phyloP scores from a whole-genome alignment of 1,284 basidiomycete species.

The Cutaneotrichosporon cyanovorans region DNA sequence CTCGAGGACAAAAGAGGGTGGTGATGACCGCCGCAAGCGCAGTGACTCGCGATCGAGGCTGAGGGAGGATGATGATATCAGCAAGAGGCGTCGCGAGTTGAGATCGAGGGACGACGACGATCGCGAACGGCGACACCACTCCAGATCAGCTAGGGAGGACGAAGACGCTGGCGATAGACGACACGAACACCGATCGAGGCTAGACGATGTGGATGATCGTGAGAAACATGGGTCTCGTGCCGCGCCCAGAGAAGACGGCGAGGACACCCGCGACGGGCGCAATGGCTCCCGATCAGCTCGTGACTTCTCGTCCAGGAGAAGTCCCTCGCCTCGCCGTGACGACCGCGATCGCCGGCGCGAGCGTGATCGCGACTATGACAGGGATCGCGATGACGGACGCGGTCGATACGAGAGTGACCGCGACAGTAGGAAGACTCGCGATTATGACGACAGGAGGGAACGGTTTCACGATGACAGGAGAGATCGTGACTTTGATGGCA shows the following conservation, averaged over 20 bases:
- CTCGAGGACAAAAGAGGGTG: too few species aligned
- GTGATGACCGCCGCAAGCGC: too few species aligned
- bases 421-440: background rate
- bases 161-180: too few species aligned
- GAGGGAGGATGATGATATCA: background rate
- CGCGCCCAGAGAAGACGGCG: background rate
- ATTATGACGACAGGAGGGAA: background rate
- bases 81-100: too few species aligned
- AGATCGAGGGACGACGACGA: background rate
- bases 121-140: background rate
- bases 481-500: slow-evolving; percentile 1
- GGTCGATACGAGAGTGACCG: too few species aligned
- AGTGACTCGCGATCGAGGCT: too few species aligned
- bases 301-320: too few species aligned
- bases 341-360: background rate
- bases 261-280: slow-evolving; percentile 2
- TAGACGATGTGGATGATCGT: too few species aligned
- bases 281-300: background rate
- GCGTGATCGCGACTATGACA: background rate
- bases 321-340: background rate
- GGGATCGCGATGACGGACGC: background rate
- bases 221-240: background rate
- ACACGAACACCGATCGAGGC: too few species aligned
- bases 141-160: background rate
- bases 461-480: background rate